A percentile compares a stretch with the other conserved stretches of the same genome.
Evolutionary conservation across 176 grass and related monocot genomes (phyloP).

Genomic region (barley (Hordeum vulgare)): DNA sequence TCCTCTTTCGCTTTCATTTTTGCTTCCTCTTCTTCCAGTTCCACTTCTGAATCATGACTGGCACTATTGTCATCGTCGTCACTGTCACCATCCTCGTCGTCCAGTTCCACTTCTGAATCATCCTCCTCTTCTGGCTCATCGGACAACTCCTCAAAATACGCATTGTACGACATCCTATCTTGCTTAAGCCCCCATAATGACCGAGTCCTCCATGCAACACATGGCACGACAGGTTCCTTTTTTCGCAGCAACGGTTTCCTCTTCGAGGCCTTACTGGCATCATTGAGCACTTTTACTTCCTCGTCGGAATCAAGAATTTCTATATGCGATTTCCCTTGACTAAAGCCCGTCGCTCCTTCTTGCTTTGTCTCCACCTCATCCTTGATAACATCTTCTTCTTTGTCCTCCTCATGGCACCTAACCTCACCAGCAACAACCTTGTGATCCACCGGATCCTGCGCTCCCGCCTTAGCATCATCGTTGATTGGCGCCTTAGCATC

Average conservation of each 20-base stretch:
- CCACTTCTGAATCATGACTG: slow-evolving; percentile 11
- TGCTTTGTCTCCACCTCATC: neutral
- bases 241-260: neutral
- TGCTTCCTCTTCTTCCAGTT: slow-evolving; percentile 41
- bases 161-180: slow-evolving; percentile 59
- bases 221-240: slow-evolving; percentile 34
- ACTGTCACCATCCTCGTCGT: slow-evolving; percentile 30
- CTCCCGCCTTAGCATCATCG: neutral
- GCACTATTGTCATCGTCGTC: slow-evolving; percentile 18
- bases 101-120: slow-evolving; percentile 47
- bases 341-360: neutral
- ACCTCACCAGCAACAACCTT: neutral
- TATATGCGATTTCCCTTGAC: neutral
- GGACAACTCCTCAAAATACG: slow-evolving; percentile 58
- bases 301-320: slow-evolving; percentile 38
- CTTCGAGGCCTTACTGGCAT: neutral
- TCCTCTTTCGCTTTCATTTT: slow-evolving; percentile 13
- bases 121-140: slow-evolving; percentile 71
- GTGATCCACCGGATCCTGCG: slow-evolving; percentile 2
- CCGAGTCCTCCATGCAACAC: slow-evolving; percentile 71
- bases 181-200: slow-evolving; percentile 37
- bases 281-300: slow-evolving; percentile 16
- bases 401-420: neutral
- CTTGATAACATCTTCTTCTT: neutral
- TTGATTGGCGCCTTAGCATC: slow-evolving; percentile 1